Evolutionary conservation across 1,284 basidiomycete genomes (phyloP).

Genomic region (Vanrija humicola): DNA sequence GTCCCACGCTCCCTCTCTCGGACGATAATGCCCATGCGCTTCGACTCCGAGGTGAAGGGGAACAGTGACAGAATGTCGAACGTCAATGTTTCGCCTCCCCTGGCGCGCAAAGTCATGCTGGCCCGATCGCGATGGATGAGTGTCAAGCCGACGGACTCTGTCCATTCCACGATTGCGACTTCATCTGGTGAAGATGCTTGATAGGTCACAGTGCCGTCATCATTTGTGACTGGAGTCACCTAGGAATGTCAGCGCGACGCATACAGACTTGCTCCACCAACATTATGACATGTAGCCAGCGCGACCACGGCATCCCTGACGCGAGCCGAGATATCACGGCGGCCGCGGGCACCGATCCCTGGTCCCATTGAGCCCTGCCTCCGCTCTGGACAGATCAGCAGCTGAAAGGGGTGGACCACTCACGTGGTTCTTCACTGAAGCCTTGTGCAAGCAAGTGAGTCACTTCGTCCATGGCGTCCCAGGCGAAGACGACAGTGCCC

Average conservation of each 20-base stretch:
- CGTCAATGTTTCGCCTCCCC: conserved; percentile 59
- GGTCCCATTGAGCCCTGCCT: conserved; percentile 36
- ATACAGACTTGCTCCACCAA: conserved; percentile 46
- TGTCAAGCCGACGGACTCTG: conserved; percentile 86
- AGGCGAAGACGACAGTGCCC: conserved; percentile 96
- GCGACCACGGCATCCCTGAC: conserved; percentile 92
- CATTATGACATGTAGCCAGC: conserved; percentile 94
- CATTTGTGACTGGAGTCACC: conserved; percentile 93
- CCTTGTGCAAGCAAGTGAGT: conserved; percentile 77
- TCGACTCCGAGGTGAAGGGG: conserved; percentile 97
- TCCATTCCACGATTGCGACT: conserved; percentile 98
- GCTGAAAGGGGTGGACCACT: background rate
- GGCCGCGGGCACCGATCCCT: conserved; percentile 62
- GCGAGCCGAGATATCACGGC: conserved; percentile 90
- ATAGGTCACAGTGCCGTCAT: conserved; percentile 90
- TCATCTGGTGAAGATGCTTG: conserved; percentile 99
- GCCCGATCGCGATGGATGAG: conserved; percentile 84
- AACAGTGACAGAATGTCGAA: conserved; percentile 93
- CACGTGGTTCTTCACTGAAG: conserved; percentile 57
- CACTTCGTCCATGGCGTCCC: conserved; percentile 97
- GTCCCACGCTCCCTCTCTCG: conserved; percentile 71
- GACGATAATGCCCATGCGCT: conserved; percentile 97
- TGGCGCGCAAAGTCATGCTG: conserved; percentile 71
- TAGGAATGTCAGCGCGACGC: conserved; percentile 37
- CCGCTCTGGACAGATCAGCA: conserved; percentile 10